Conservation (phyloP, 805 yeast genomes). For the Phaffomyces antillensis region DNA sequence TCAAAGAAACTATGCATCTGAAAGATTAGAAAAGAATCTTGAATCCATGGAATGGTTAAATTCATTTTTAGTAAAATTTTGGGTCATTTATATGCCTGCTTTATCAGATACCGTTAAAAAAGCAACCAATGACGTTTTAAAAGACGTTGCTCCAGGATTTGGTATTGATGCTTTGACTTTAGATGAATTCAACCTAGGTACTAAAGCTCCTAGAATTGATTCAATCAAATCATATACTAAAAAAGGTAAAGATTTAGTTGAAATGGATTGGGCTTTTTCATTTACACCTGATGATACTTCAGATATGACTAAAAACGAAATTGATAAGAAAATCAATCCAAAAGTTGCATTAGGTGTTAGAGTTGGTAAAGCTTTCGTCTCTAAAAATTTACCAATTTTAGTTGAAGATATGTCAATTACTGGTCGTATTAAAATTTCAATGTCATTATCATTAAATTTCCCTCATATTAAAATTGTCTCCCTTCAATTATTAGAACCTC, state of each 20-base stretch:
- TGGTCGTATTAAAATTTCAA: slow-evolving; percentile 60
- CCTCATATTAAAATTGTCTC: slow-evolving; percentile 76
- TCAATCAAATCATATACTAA: slow-evolving; percentile 68
- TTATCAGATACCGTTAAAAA: slow-evolving; percentile 67
- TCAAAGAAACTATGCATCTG: slow-evolving; percentile 55
- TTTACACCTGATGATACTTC: slow-evolving; percentile 79
- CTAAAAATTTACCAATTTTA: slow-evolving; percentile 68
- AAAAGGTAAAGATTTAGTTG: slow-evolving; percentile 57
- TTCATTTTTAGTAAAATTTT: slow-evolving; percentile 67
- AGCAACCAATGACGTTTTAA: slow-evolving; percentile 59
- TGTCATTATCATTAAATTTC: slow-evolving; percentile 55
- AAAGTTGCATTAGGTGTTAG: slow-evolving; percentile 77
- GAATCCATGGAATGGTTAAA: slow-evolving; percentile 84
- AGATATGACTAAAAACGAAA: slow-evolving; percentile 74
- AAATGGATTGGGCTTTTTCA: slow-evolving; percentile 80
- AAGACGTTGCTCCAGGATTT: slow-evolving; percentile 73
- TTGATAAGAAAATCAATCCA: slow-evolving; percentile 65
- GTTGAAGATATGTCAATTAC: slow-evolving; percentile 75
- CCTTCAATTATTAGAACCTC: slow-evolving; percentile 69
- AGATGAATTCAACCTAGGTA: slow-evolving; percentile 74
- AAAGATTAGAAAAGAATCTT: slow-evolving; percentile 50
- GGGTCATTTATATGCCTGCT: slow-evolving; percentile 88
- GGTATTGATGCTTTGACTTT: slow-evolving; percentile 70
- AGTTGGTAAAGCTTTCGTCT: slow-evolving; percentile 73
- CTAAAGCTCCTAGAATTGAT: slow-evolving; percentile 71